phyloP scores from a whole-genome alignment of 2,329 filamentous ascomycete species.

The Fusarium nisikadoi region DNA sequence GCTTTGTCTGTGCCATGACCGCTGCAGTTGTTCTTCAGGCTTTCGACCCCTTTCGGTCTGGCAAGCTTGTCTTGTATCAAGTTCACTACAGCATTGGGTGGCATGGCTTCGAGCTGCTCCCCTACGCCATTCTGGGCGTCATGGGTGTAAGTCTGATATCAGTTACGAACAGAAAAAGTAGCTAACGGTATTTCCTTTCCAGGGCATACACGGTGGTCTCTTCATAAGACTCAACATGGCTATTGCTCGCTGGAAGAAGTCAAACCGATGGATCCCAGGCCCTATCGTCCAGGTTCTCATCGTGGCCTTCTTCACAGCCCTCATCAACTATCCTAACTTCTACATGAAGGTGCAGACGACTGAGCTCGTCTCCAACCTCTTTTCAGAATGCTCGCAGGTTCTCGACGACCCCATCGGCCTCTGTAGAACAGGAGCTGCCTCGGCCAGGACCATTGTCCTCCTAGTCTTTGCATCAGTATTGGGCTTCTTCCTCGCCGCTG shows the following conservation, averaged over 20 bases:
- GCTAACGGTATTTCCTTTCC: conserved; percentile 20
- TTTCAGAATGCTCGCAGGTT: conserved; percentile 86
- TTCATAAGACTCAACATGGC: conserved; percentile 96
- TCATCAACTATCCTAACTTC: conserved; percentile 94
- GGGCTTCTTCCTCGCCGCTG: conserved; percentile 84
- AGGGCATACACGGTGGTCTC: conserved; percentile 91
- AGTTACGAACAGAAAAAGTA: neutral
- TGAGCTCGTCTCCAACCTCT: conserved; percentile 90
- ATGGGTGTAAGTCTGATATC: conserved; percentile 66
- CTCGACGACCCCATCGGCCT: conserved; percentile 89
- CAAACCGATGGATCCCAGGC: conserved; percentile 70
- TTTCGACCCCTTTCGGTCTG: conserved; percentile 92
- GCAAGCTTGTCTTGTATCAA: conserved; percentile 95
- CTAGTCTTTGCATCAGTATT: conserved; percentile 84
- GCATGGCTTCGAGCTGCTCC: conserved; percentile 94
- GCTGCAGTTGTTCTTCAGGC: conserved; percentile 93
- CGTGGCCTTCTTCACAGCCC: conserved; percentile 83
- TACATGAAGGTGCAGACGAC: conserved; percentile 95
- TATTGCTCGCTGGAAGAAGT: conserved; percentile 82
- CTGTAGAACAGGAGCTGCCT: conserved; percentile 86
- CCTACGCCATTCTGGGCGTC: conserved; percentile 87
- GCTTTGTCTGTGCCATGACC: conserved; percentile 99
- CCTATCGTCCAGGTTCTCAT: conserved; percentile 83
- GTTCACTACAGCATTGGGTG: conserved; percentile 91
- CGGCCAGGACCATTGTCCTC: conserved; percentile 83